A percentile compares a stretch with the other conserved stretches of the same genome.
phyloP scores from a whole-genome alignment of 2,329 filamentous ascomycete genomes.

The Phaeosphaeriaceae sp. region DNA sequence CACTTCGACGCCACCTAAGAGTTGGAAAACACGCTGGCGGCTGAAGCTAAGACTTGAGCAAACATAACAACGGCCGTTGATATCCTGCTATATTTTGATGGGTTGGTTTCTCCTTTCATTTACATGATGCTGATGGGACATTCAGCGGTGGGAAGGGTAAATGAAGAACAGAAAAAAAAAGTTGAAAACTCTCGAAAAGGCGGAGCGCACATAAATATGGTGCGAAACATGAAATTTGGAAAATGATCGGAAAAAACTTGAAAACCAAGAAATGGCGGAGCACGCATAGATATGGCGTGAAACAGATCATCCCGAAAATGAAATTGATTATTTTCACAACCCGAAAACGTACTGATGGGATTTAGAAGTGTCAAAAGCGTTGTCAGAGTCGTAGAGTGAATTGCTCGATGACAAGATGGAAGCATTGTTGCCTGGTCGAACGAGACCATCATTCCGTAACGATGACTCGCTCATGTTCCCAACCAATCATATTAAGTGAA shows the following conservation, averaged over 20 bases:
- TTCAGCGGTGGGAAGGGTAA: background rate
- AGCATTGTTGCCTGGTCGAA: background rate
- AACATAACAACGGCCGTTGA: background rate
- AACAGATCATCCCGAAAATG: too few species aligned
- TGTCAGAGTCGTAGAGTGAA: too few species aligned
- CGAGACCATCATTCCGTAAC: background rate
- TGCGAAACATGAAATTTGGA: background rate
- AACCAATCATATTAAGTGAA: background rate
- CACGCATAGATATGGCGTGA: too few species aligned
- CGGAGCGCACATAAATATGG: slow-evolving; percentile 4
- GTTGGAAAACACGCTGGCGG: background rate
- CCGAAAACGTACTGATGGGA: too few species aligned
- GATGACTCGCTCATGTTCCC: background rate
- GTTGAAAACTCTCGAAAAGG: background rate
- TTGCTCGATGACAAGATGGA: background rate
- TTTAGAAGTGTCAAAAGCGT: too few species aligned
- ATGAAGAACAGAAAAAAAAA: background rate
- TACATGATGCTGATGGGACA: too few species aligned
- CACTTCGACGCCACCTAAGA: background rate
- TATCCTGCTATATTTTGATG: background rate
- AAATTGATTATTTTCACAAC: too few species aligned
- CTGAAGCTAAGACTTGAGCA: background rate
- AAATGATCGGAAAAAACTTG: background rate
- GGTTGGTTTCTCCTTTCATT: background rate
- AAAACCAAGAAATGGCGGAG: too few species aligned